Conservation (phyloP, 345 rosid genomes). For the Citrus inodora region DNA sequence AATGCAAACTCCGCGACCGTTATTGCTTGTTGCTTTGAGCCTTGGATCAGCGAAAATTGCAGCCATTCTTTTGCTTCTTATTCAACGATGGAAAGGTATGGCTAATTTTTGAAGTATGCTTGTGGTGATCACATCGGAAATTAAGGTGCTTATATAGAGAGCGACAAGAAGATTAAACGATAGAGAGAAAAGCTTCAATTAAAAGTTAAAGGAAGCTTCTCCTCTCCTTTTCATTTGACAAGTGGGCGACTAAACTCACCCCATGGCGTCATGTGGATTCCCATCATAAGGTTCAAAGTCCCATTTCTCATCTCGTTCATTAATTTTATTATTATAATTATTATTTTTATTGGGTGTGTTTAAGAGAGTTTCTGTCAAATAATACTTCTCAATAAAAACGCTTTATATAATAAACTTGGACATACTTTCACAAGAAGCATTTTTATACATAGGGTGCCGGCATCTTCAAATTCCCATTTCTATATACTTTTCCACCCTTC, state of each 20-base stretch:
- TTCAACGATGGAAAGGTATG: not conserved
- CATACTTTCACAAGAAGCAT: too few relatives aligned
- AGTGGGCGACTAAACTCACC: conserved; percentile 16
- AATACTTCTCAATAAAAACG: not conserved
- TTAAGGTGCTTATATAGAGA: conserved; percentile 24
- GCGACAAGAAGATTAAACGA: not conserved
- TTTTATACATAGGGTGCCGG: too few relatives aligned
- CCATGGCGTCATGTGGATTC: conserved; percentile 23
- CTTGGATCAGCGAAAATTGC: conserved; percentile 36
- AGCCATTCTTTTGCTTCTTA: conserved; percentile 34
- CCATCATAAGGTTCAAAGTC: not conserved
- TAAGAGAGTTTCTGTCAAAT: not conserved
- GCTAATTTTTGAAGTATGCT: not conserved
- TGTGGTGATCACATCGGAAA: not conserved
- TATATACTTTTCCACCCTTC: not conserved
- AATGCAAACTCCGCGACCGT: conserved; percentile 33
- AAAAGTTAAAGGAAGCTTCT: conserved; percentile 13
- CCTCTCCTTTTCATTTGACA: conserved; percentile 2
- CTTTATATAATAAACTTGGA: not conserved
- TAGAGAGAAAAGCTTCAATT: conserved; percentile 1
- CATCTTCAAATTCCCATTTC: not conserved
- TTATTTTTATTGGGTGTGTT: not conserved
- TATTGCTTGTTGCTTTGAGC: conserved; percentile 21
- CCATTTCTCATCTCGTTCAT: not conserved
- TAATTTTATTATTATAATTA: not conserved